Conservation (phyloP, 2,329 filamentous ascomycete species). For the Penicillium decumbens region DNA sequence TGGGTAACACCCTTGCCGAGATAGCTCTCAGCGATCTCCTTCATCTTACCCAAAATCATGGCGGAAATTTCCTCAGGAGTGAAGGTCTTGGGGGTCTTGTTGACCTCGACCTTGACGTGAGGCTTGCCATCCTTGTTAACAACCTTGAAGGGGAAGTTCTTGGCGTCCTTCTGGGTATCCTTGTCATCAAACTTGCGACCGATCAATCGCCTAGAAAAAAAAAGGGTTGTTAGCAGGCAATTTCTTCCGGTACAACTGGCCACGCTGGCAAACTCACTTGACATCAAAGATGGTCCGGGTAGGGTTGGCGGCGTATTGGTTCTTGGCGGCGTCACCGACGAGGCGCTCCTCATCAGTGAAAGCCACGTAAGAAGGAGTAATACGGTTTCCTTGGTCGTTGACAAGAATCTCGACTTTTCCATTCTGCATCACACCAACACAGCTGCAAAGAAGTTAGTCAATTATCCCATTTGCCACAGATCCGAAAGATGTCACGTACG, state of each 20-base stretch:
- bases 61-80: conserved; percentile 64
- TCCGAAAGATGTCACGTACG: conserved; percentile 28
- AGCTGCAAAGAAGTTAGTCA: conserved; percentile 54
- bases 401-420: conserved; percentile 93
- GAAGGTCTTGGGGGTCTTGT: conserved; percentile 56
- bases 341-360: conserved; percentile 96
- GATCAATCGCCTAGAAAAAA: conserved; percentile 65
- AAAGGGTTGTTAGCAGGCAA: conserved; percentile 27
- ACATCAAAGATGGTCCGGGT: conserved; percentile 71
- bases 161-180: conserved; percentile 87
- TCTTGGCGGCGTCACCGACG: conserved; percentile 96
- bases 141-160: conserved; percentile 98
- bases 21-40: conserved; percentile 60
- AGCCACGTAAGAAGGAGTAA: conserved; percentile 90
- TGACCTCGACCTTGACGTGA: conserved; percentile 64
- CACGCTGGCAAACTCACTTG: conserved; percentile 59
- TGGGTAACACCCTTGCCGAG: conserved; percentile 58
- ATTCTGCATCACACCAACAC: conserved; percentile 93
- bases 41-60: conserved; percentile 66
- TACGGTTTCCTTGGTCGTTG: conserved; percentile 96
- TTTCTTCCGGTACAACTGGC: not conserved
- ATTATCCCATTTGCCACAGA: not conserved
- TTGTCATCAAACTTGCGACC: conserved; percentile 78
- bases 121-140: conserved; percentile 87
- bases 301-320: conserved; percentile 81